These are phyloP conservation scores for Spongiforma sp. DNA, from an alignment of 1,284 basidiomycete genomes.

Conservation along the genomic window DNA sequence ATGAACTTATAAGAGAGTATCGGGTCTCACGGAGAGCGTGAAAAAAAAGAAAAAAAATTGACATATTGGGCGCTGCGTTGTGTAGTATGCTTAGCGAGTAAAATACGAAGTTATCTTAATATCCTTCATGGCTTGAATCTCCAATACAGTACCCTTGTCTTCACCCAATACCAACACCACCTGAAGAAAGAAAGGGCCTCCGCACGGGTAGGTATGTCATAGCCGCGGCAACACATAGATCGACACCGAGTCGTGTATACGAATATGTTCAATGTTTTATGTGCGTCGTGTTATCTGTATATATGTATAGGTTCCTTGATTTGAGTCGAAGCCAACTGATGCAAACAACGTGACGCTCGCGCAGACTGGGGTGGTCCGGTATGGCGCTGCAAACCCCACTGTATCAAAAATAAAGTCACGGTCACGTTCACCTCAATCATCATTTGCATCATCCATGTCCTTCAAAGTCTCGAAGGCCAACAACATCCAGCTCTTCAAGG, in stretches of 20 bases:
- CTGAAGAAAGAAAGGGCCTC: not conserved
- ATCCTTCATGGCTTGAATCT: not conserved
- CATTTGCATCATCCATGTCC: conserved; percentile 82
- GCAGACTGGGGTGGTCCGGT: too few relatives aligned
- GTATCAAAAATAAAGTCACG: conserved; percentile 26
- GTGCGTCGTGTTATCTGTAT: too few relatives aligned
- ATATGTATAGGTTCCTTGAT: too few relatives aligned
- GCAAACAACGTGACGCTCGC: too few relatives aligned
- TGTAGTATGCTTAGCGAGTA: not conserved
- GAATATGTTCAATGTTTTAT: too few relatives aligned
- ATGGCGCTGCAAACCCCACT: too few relatives aligned
- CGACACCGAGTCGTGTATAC: too few relatives aligned
- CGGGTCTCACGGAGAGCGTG: not conserved
- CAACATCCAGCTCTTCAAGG: conserved; percentile 93
- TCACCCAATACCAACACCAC: not conserved
- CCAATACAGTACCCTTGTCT: not conserved
- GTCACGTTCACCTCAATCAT: conserved; percentile 8
- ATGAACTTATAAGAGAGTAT: not conserved
- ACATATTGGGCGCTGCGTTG: not conserved
- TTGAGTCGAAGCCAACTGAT: too few relatives aligned
- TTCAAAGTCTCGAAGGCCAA: conserved; percentile 93
- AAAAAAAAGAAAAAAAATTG: not conserved
- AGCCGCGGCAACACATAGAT: too few relatives aligned
- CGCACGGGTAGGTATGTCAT: too few relatives aligned
- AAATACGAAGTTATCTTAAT: not conserved